Percentiles rank a stretch among this genome's conserved stretches.
Evolutionary conservation across 768 basidiomycete genomes (phyloP).

Genomic region (Leccinum obscurum): DNA sequence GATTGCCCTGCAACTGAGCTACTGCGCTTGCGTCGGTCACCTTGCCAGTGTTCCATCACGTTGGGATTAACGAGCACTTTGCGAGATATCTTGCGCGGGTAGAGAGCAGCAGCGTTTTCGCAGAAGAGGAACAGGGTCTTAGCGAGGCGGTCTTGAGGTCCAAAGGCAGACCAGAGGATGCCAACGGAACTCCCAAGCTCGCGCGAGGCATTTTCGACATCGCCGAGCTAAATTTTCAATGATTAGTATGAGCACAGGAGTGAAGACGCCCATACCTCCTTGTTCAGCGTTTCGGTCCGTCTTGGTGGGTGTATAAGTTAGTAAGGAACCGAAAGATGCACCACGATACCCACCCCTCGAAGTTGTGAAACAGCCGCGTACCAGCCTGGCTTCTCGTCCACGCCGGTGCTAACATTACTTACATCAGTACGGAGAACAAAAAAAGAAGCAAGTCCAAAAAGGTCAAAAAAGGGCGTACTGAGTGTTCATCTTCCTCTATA

Average conservation of each 20-base stretch:
- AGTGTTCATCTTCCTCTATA: slow-evolving; percentile 28
- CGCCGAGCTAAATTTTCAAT: slow-evolving; percentile 38
- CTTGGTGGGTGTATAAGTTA: slow-evolving; percentile 24
- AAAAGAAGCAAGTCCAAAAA: background rate
- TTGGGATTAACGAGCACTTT: slow-evolving; percentile 35
- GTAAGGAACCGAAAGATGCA: background rate
- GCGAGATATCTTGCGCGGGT: slow-evolving; percentile 44
- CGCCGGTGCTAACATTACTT: slow-evolving; percentile 32
- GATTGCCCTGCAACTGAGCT: slow-evolving; percentile 35
- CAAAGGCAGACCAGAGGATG: slow-evolving; percentile 50
- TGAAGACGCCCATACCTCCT: slow-evolving; percentile 36
- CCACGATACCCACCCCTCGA: slow-evolving; percentile 38
- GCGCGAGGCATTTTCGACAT: slow-evolving; percentile 53
- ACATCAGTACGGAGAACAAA: background rate
- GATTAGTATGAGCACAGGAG: background rate
- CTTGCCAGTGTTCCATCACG: slow-evolving; percentile 30
- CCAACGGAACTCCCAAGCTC: slow-evolving; percentile 56
- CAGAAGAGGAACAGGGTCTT: slow-evolving; percentile 51
- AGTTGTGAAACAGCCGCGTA: slow-evolving; percentile 44
- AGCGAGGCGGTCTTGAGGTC: slow-evolving; percentile 48
- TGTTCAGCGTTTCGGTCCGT: slow-evolving; percentile 46
- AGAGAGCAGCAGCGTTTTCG: slow-evolving; percentile 53
- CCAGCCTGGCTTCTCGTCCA: slow-evolving; percentile 40
- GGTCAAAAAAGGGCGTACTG: too few relatives aligned
- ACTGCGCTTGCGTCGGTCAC: slow-evolving; percentile 34